phyloP scores from a whole-genome alignment of 495 filamentous ascomycete species.

The Annulohypoxylon stygium region DNA sequence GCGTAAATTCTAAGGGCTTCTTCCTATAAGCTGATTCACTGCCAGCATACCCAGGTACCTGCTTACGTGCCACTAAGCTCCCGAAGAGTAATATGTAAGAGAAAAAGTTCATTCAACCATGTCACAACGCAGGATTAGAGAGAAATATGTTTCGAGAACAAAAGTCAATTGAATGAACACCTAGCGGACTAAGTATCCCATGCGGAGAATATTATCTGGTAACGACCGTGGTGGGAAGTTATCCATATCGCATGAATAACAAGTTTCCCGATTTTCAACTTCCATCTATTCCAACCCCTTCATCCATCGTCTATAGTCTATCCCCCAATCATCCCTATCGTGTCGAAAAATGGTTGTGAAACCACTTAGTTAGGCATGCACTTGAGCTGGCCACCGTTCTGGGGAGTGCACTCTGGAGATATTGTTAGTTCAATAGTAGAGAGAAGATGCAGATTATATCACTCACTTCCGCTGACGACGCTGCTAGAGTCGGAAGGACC shows the following conservation, averaged over 20 bases:
- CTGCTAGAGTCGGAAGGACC: conserved; percentile 8
- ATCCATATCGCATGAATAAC: neutral
- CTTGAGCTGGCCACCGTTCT: neutral
- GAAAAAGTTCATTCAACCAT: neutral
- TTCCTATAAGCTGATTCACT: no score
- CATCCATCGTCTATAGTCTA: neutral
- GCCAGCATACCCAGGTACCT: no score
- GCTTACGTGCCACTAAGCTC: neutral
- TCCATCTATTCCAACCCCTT: neutral
- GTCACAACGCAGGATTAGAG: neutral
- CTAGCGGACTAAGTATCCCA: neutral
- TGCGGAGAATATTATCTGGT: neutral
- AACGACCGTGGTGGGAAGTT: neutral
- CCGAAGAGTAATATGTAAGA: neutral
- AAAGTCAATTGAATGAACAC: neutral
- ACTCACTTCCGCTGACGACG: conserved; percentile 5
- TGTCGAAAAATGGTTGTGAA: neutral
- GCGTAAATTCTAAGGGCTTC: no score
- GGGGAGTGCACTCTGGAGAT: neutral
- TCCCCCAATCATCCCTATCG: neutral
- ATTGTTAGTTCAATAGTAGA: neutral
- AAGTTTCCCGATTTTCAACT: neutral
- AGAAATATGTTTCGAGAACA: neutral
- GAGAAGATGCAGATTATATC: no score
- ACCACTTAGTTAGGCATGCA: neutral